Evolutionary conservation across 495 filamentous ascomycete genomes (phyloP).

Genomic region (Thermothielavioides terrestris): DNA sequence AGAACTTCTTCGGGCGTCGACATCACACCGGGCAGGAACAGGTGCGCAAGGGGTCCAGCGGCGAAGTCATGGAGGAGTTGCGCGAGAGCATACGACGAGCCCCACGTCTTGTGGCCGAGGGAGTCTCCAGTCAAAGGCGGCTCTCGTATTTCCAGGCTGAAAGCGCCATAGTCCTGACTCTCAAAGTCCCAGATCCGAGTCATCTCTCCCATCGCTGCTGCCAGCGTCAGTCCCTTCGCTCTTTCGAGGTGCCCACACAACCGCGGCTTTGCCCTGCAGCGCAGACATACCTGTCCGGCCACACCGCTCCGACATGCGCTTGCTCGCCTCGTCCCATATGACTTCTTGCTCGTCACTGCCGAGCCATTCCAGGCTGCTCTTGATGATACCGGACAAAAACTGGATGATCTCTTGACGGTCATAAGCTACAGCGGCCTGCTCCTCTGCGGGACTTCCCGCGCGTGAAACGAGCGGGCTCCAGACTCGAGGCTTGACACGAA

Average conservation of each 20-base stretch:
- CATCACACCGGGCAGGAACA: constrained; percentile 18
- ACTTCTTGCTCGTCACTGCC: constrained; percentile 59
- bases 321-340: constrained; percentile 72
- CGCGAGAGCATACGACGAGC: constrained; percentile 76
- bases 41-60: constrained; percentile 27
- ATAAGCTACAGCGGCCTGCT: constrained; percentile 15
- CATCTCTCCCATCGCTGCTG: constrained; percentile 67
- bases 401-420: constrained; percentile 35
- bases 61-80: constrained; percentile 52
- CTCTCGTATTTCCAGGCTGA: constrained; percentile 68
- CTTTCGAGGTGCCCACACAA: too few species aligned
- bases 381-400: constrained; percentile 72
- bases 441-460: constrained; percentile 25
- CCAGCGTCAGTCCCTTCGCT: background rate
- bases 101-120: constrained; percentile 89
- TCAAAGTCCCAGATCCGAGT: constrained; percentile 63
- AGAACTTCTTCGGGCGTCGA: constrained; percentile 29
- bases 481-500: constrained; percentile 33
- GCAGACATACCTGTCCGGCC: constrained; percentile 47
- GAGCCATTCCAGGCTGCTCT: constrained; percentile 68
- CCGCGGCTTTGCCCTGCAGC: background rate
- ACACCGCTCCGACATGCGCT: constrained; percentile 71
- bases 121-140: constrained; percentile 80
- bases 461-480: constrained; percentile 29
- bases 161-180: constrained; percentile 15